These are phyloP conservation scores for Talaromyces pinophilus DNA, from an alignment of 2,329 filamentous ascomycete species.

Conservation along the genomic window DNA sequence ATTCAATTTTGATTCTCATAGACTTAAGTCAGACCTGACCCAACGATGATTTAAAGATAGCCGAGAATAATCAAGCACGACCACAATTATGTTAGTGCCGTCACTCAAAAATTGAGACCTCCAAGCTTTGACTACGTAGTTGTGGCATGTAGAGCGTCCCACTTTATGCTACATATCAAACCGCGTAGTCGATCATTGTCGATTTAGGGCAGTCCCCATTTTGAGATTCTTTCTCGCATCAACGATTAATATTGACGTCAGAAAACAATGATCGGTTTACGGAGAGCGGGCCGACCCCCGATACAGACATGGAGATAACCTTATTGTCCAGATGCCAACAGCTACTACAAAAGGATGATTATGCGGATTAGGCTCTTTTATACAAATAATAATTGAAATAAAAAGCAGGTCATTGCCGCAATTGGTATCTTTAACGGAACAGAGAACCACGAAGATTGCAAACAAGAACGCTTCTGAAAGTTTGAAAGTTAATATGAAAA, in stretches of 20 bases:
- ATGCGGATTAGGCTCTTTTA: background rate
- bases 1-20: background rate
- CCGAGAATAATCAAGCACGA: background rate
- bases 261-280: background rate
- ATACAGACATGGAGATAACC: background rate
- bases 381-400: background rate
- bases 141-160: background rate
- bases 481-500: background rate
- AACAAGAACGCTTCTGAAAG: background rate
- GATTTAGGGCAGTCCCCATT: background rate
- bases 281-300: background rate
- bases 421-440: background rate
- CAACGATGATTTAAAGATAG: background rate
- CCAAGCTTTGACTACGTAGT: background rate
- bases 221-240: background rate
- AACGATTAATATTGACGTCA: conserved; percentile 16
- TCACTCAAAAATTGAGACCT: background rate
- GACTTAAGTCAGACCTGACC: too few relatives aligned
- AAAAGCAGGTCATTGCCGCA: background rate
- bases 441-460: background rate
- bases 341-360: background rate
- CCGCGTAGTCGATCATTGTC: background rate
- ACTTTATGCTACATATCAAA: background rate
- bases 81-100: background rate
- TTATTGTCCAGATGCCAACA: background rate